A percentile compares a stretch with the other conserved stretches of the same genome.
phyloP scores from a whole-genome alignment of 768 basidiomycete species.

The Termitomyces sp. region DNA sequence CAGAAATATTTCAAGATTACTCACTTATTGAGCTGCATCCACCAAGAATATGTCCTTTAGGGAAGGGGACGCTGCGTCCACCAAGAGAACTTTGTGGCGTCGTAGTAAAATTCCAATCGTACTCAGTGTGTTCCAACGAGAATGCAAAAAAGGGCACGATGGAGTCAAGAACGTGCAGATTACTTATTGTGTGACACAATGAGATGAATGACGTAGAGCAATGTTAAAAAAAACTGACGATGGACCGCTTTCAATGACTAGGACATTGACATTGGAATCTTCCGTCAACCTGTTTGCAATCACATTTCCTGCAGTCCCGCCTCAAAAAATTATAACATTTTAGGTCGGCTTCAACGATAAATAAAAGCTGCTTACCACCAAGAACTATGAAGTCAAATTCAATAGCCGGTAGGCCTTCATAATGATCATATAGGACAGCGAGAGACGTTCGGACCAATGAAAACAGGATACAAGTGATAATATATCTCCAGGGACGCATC shows the following conservation, averaged over 20 bases:
- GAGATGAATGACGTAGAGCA: not conserved
- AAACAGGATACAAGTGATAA: not conserved
- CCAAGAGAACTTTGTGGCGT: conserved; percentile 18
- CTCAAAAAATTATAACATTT: not conserved
- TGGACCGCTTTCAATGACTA: not conserved
- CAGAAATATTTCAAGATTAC: not conserved
- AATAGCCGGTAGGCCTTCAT: not conserved
- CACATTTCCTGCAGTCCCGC: too few species aligned
- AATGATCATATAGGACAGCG: not conserved
- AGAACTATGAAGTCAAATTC: conserved; percentile 10
- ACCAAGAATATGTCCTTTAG: conserved; percentile 25
- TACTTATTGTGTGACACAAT: conserved; percentile 9
- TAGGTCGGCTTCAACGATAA: not conserved
- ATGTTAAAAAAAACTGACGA: not conserved
- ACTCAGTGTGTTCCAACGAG: conserved; percentile 11
- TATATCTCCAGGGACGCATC: not conserved
- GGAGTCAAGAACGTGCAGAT: conserved; percentile 19
- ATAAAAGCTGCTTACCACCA: not conserved
- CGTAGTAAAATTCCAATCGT: conserved; percentile 31
- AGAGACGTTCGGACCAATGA: not conserved
- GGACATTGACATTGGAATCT: not conserved
- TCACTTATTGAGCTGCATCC: conserved; percentile 29
- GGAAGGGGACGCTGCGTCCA: conserved; percentile 15
- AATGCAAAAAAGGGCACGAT: conserved; percentile 19
- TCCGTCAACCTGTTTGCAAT: not conserved